A percentile compares a stretch with the other conserved stretches of the same genome.
Conservation (phyloP, 768 basidiomycete genomes). For the Pulveroboletus ravenelii region DNA sequence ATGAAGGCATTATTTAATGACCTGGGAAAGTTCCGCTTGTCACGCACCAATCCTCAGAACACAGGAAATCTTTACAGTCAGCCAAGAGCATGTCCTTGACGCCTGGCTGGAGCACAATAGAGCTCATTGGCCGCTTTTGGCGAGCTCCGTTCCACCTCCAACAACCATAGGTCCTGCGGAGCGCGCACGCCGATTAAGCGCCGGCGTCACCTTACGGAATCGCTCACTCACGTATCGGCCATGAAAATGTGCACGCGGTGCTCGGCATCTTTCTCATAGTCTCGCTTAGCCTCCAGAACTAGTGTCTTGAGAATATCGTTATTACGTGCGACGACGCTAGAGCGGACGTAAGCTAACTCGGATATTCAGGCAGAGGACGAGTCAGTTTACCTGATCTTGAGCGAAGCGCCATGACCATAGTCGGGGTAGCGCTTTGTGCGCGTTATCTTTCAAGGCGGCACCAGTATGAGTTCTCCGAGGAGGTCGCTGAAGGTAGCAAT, state of each 20-base stretch:
- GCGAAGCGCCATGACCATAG: constrained; percentile 64
- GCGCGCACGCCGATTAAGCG: constrained; percentile 1
- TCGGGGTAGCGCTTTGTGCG: constrained; percentile 74
- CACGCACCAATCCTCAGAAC: constrained; percentile 79
- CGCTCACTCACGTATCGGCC: constrained; percentile 71
- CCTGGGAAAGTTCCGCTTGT: constrained; percentile 15
- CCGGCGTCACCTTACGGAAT: constrained; percentile 4
- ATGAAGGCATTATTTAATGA: constrained; percentile 16
- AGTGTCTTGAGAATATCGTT: constrained; percentile 86
- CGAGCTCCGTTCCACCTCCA: constrained; percentile 90
- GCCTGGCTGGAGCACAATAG: constrained; percentile 86
- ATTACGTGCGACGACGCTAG: constrained; percentile 80
- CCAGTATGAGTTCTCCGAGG: constrained; percentile 20
- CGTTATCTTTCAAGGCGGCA: constrained; percentile 52
- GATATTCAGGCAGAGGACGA: constrained; percentile 10
- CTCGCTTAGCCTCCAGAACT: constrained; percentile 80
- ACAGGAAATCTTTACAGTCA: constrained; percentile 81
- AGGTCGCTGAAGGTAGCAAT: constrained; percentile 5
- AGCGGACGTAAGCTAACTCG: constrained; percentile 11
- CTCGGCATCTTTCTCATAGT: constrained; percentile 88
- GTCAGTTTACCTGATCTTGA: constrained; percentile 68
- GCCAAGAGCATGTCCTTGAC: constrained; percentile 88
- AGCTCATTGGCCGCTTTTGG: constrained; percentile 87
- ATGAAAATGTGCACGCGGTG: constrained; percentile 87
- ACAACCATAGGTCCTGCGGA: constrained; percentile 56